phyloP scores from a whole-genome alignment of 106 monocot genomes.

The Alisma plantagoaquatica region DNA sequence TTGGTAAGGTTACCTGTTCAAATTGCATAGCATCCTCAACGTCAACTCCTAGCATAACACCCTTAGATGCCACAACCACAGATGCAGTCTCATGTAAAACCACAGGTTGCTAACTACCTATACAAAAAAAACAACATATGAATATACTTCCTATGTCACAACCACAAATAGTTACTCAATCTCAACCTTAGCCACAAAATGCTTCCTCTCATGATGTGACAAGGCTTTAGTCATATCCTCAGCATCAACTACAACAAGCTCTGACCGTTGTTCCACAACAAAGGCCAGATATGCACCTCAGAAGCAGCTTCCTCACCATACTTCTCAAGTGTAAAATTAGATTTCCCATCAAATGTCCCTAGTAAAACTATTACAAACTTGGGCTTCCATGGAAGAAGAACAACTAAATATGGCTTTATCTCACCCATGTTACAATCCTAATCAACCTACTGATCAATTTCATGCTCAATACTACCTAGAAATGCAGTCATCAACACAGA shows the following conservation, averaged over 20 bases:
- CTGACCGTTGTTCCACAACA: slow-evolving; percentile 28
- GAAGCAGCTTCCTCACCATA: slow-evolving; percentile 30
- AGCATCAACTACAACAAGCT: slow-evolving; percentile 27
- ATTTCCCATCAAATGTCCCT: too few relatives aligned
- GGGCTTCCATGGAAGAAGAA: slow-evolving; percentile 27
- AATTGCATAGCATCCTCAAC: slow-evolving; percentile 10
- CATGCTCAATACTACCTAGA: slow-evolving; percentile 26
- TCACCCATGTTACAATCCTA: slow-evolving; percentile 15
- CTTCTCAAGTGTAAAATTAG: neutral
- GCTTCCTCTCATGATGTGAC: slow-evolving; percentile 34
- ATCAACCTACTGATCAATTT: slow-evolving; percentile 20
- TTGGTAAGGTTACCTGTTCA: too few relatives aligned
- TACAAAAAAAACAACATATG: slow-evolving; percentile 12
- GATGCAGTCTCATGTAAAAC: slow-evolving; percentile 16
- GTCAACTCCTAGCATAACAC: slow-evolving; percentile 18
- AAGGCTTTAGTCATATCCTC: slow-evolving; percentile 66
- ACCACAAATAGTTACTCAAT: slow-evolving; percentile 9
- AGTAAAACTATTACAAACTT: slow-evolving; percentile 27
- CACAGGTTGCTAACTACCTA: slow-evolving; percentile 13
- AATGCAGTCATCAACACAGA: slow-evolving; percentile 23
- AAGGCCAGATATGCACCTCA: slow-evolving; percentile 38
- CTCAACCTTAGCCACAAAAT: slow-evolving; percentile 26
- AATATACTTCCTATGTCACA: slow-evolving; percentile 15
- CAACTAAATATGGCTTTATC: slow-evolving; percentile 23
- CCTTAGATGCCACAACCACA: slow-evolving; percentile 19